These are phyloP conservation scores for Clarireedia paspali DNA, from an alignment of 2,329 filamentous ascomycete genomes.

Conservation along the genomic window DNA sequence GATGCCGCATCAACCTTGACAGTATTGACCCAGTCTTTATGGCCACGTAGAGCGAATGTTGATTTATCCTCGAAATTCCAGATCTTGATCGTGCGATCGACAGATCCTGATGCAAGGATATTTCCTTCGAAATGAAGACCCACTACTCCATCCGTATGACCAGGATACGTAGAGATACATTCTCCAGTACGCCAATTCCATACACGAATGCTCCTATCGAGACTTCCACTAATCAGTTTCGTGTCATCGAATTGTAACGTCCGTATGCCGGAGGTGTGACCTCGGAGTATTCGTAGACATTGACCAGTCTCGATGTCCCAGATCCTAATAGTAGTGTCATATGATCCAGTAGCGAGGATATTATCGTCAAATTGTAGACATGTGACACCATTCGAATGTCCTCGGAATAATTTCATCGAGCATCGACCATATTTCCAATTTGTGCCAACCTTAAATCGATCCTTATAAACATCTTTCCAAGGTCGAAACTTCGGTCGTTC, in stretches of 20 bases:
- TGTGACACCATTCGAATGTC: slow-evolving; percentile 79
- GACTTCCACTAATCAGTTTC: slow-evolving; percentile 82
- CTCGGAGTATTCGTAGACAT: slow-evolving; percentile 74
- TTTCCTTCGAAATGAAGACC: slow-evolving; percentile 81
- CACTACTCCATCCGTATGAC: slow-evolving; percentile 77
- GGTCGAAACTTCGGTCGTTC: slow-evolving; percentile 51
- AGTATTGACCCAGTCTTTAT: slow-evolving; percentile 94
- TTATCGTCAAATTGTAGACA: slow-evolving; percentile 70
- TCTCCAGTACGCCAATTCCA: slow-evolving; percentile 97
- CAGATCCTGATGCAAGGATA: slow-evolving; percentile 79
- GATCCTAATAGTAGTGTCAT: slow-evolving; percentile 90
- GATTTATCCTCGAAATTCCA: slow-evolving; percentile 86
- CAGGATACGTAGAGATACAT: slow-evolving; percentile 71
- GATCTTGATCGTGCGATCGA: slow-evolving; percentile 83
- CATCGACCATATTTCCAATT: slow-evolving; percentile 97
- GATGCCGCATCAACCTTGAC: slow-evolving; percentile 78
- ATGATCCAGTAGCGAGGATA: slow-evolving; percentile 87
- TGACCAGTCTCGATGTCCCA: slow-evolving; percentile 90
- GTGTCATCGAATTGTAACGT: slow-evolving; percentile 89
- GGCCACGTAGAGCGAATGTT: slow-evolving; percentile 71
- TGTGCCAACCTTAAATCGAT: slow-evolving; percentile 88
- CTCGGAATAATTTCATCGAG: slow-evolving; percentile 74
- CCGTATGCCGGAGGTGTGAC: slow-evolving; percentile 77
- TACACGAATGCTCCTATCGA: slow-evolving; percentile 81
- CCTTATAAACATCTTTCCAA: slow-evolving; percentile 97